Conservation (phyloP, 2,329 filamentous ascomycete genomes). For the Arthrobotrys sphaeroides region DNA sequence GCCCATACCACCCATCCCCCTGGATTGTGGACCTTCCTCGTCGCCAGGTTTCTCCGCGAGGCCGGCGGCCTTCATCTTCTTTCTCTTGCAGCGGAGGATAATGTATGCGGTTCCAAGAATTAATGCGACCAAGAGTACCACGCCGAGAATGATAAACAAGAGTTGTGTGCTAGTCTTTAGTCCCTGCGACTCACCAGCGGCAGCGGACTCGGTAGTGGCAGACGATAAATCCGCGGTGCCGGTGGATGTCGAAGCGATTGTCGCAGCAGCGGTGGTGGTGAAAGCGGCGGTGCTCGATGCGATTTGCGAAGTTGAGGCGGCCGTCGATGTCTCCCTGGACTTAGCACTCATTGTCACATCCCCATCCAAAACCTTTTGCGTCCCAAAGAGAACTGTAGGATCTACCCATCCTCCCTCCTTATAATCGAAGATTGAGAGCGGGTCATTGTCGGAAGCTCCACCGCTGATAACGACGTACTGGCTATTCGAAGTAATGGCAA, state of each 20-base stretch:
- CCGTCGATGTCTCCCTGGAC: constrained; percentile 21
- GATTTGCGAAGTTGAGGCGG: constrained; percentile 23
- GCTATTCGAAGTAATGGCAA: constrained; percentile 56
- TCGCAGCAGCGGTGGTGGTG: constrained; percentile 24
- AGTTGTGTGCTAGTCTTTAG: constrained; percentile 55
- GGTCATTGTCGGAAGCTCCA: constrained; percentile 53
- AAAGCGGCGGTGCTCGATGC: constrained; percentile 10
- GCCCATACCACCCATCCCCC: constrained; percentile 8
- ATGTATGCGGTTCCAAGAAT: constrained; percentile 54
- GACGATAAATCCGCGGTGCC: constrained; percentile 22
- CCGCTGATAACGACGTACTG: constrained; percentile 56
- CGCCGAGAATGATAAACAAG: constrained; percentile 56
- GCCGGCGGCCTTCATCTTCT: constrained; percentile 45
- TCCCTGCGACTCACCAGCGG: constrained; percentile 29
- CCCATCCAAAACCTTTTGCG: constrained; percentile 20
- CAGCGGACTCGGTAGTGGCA: constrained; percentile 12
- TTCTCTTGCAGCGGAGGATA: constrained; percentile 54
- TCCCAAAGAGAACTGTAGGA: constrained; percentile 52
- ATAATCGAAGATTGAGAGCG: constrained; percentile 55
- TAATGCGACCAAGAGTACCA: constrained; percentile 53
- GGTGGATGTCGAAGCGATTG: not conserved
- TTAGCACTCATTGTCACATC: constrained; percentile 7
- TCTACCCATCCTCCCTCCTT: constrained; percentile 54
- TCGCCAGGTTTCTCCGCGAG: constrained; percentile 41
- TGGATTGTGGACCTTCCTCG: constrained; percentile 7